Evolutionary conservation across 2,329 filamentous ascomycete species (phyloP).

Genomic region (Akanthomyces lecanii): DNA sequence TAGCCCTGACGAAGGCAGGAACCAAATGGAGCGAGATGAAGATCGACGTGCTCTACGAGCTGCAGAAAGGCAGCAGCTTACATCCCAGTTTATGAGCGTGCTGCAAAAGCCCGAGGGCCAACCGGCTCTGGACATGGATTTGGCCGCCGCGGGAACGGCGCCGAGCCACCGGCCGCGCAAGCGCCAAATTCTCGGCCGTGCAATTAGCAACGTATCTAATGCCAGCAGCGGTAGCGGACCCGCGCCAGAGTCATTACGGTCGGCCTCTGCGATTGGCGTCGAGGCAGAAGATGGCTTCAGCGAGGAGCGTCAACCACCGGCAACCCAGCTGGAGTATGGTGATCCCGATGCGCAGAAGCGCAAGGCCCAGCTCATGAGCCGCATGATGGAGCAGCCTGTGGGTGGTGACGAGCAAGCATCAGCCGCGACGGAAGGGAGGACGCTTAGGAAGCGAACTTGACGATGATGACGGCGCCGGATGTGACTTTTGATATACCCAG

Average conservation of each 20-base stretch:
- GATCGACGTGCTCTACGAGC: slow-evolving; percentile 25
- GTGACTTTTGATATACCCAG: not conserved
- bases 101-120: slow-evolving; percentile 28
- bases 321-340: slow-evolving; percentile 52
- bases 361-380: slow-evolving; percentile 42
- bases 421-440: not conserved
- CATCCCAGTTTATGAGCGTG: slow-evolving; percentile 41
- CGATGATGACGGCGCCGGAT: not conserved
- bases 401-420: not conserved
- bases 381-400: slow-evolving; percentile 34
- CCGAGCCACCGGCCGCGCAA: slow-evolving; percentile 29
- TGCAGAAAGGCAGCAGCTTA: slow-evolving; percentile 39
- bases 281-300: slow-evolving; percentile 23
- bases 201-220: slow-evolving; percentile 53
- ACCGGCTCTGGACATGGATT: slow-evolving; percentile 13
- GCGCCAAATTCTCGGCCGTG: slow-evolving; percentile 54
- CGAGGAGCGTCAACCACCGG: slow-evolving; percentile 34
- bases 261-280: slow-evolving; percentile 13
- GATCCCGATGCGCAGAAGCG: slow-evolving; percentile 45
- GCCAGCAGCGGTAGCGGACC: slow-evolving; percentile 44
- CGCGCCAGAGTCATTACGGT: slow-evolving; percentile 23
- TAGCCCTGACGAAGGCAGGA: slow-evolving; percentile 5
- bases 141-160: slow-evolving; percentile 21
- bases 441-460: slow-evolving; percentile 11
- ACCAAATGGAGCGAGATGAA: slow-evolving; percentile 22